phyloP scores from a whole-genome alignment of 1,284 basidiomycete genomes.

The Tilletia horrida region DNA sequence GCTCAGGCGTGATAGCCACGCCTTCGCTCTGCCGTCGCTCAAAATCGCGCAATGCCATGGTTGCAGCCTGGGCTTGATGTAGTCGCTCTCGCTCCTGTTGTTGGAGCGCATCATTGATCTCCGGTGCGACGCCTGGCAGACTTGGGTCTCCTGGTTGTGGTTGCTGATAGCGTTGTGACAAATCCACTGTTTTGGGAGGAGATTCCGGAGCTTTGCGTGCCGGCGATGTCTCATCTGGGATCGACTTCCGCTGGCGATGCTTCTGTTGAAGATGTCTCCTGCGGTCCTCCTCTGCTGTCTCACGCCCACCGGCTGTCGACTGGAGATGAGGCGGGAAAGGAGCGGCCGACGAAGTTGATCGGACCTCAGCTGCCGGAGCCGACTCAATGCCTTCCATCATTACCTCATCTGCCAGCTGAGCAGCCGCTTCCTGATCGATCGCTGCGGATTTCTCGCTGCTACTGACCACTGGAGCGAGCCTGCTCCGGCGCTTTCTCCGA shows the following conservation, averaged over 20 bases:
- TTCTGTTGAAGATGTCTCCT: constrained; percentile 8
- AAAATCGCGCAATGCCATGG: constrained; percentile 3
- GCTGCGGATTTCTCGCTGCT: not conserved
- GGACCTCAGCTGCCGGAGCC: not conserved
- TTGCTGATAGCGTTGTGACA: not conserved
- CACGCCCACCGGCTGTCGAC: not conserved
- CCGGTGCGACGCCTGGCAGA: not conserved
- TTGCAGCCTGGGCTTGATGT: constrained; percentile 3
- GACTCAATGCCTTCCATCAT: constrained; percentile 13
- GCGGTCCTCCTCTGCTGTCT: not conserved
- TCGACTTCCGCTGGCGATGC: constrained; percentile 6
- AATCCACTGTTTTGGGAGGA: not conserved
- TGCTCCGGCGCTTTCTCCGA: constrained; percentile 6
- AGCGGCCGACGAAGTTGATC: not conserved
- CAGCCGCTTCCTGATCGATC: not conserved
- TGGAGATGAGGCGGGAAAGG: not conserved
- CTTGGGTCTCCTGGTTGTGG: not conserved
- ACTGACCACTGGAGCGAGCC: not conserved
- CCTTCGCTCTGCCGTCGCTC: constrained; percentile 9
- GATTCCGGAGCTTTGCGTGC: not conserved
- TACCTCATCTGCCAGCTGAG: not conserved
- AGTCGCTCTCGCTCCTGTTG: not conserved
- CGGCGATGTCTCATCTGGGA: not conserved
- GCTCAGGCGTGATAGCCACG: not conserved
- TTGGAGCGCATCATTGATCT: constrained; percentile 1